Conservation (phyloP, 2,329 filamentous ascomycete genomes). For the Tolypocladium endophyticum region DNA sequence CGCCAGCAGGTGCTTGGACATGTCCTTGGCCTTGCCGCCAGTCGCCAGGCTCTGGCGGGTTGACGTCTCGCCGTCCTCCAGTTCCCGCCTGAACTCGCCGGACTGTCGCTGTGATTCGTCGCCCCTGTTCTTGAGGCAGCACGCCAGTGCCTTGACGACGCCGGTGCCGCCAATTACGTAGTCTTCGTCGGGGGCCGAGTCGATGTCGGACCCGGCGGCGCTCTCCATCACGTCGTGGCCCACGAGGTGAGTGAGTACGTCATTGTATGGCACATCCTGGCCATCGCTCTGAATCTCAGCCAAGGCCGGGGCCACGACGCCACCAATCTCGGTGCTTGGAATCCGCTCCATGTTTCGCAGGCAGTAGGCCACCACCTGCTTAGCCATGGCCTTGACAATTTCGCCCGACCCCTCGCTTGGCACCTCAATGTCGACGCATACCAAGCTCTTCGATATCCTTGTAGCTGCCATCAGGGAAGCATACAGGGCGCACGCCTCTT, state of each 20-base stretch:
- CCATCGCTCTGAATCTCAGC: slow-evolving; percentile 24
- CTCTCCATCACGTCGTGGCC: slow-evolving; percentile 50
- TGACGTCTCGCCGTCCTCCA: slow-evolving; percentile 38
- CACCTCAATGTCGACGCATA: slow-evolving; percentile 87
- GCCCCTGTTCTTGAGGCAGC: slow-evolving; percentile 71
- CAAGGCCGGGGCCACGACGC: slow-evolving; percentile 31
- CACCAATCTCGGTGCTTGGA: slow-evolving; percentile 52
- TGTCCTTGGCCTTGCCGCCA: slow-evolving; percentile 66
- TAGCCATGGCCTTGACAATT: slow-evolving; percentile 81
- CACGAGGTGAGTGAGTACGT: slow-evolving; percentile 79
- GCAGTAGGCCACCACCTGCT: slow-evolving; percentile 91
- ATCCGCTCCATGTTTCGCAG: slow-evolving; percentile 80
- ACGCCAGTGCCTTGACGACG: slow-evolving; percentile 85
- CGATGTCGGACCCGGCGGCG: slow-evolving; percentile 48
- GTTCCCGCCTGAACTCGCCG: slow-evolving; percentile 40
- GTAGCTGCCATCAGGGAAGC: slow-evolving; percentile 84
- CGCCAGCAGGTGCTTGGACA: slow-evolving; percentile 81
- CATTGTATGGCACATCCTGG: slow-evolving; percentile 44
- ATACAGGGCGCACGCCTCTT: slow-evolving; percentile 89
- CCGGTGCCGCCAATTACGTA: slow-evolving; percentile 95
- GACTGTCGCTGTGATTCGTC: slow-evolving; percentile 48
- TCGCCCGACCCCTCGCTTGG: slow-evolving; percentile 75
- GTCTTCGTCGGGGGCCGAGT: slow-evolving; percentile 74
- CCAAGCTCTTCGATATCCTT: slow-evolving; percentile 69
- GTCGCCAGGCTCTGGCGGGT: slow-evolving; percentile 28